These are phyloP conservation scores for Thelephora terrestris DNA, from an alignment of 1,284 basidiomycete species.

Conservation along the genomic window DNA sequence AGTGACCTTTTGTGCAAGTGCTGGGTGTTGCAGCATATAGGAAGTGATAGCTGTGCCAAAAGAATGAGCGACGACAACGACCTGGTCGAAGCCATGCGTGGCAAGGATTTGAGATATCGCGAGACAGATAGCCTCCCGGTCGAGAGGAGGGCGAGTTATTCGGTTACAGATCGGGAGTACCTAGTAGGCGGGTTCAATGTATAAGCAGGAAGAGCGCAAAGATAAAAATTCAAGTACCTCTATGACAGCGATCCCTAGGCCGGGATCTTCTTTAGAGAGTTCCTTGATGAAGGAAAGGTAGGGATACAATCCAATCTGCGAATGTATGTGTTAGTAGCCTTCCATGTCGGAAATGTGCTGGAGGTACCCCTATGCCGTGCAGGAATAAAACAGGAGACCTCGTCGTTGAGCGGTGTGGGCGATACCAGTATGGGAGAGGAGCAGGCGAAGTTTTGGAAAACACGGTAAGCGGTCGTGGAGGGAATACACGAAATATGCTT, in stretches of 20 bases:
- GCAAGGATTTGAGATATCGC: constrained; percentile 31
- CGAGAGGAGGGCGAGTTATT: constrained; percentile 40
- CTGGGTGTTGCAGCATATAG: constrained; percentile 33
- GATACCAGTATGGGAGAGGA: constrained; percentile 51
- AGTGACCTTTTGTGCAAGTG: constrained; percentile 24
- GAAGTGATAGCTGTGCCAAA: constrained; percentile 51
- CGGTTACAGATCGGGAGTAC: constrained; percentile 49
- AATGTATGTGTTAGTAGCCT: neutral
- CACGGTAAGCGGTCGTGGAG: constrained; percentile 36
- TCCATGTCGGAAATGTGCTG: neutral
- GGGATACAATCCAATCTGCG: constrained; percentile 49
- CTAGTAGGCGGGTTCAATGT: no score
- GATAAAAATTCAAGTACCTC: constrained; percentile 21
- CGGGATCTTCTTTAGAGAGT: constrained; percentile 29
- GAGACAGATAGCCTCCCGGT: constrained; percentile 27
- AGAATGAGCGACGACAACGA: constrained; percentile 46
- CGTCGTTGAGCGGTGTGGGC: constrained; percentile 37
- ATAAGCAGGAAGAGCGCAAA: no score
- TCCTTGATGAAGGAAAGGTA: constrained; percentile 42
- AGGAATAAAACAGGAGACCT: constrained; percentile 49
- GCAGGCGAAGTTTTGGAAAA: constrained; percentile 32
- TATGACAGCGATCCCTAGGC: constrained; percentile 44
- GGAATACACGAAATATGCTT: constrained; percentile 35
- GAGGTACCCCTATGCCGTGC: constrained; percentile 54
- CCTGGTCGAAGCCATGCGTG: constrained; percentile 27